phyloP scores from a whole-genome alignment of 2,329 filamentous ascomycete genomes.

The Fusarium floridanum region DNA sequence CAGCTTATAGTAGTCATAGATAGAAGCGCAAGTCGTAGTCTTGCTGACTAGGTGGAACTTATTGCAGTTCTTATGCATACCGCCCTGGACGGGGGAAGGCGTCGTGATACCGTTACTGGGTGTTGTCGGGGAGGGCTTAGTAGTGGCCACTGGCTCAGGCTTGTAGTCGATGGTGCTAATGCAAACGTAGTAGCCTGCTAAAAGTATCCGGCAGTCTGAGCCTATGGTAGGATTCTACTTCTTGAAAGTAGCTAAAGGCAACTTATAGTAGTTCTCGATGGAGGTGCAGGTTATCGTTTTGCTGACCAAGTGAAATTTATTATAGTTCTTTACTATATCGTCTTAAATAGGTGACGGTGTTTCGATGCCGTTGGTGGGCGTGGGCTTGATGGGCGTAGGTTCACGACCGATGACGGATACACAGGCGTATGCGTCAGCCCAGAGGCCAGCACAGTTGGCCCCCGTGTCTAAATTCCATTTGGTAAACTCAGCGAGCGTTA shows the following conservation, averaged over 20 bases:
- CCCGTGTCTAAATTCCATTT: not conserved
- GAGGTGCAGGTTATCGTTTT: not conserved
- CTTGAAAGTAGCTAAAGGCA: slow-evolving; percentile 5
- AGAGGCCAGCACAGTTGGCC: not conserved
- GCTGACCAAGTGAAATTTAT: slow-evolving; percentile 20
- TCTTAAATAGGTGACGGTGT: not conserved
- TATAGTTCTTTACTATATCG: slow-evolving; percentile 27
- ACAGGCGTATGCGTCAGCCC: not conserved
- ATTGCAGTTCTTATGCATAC: slow-evolving; percentile 29
- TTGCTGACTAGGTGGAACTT: slow-evolving; percentile 14
- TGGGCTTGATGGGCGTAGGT: not conserved
- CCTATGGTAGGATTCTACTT: slow-evolving; percentile 24
- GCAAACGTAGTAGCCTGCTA: not conserved
- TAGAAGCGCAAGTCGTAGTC: not conserved
- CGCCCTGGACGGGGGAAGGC: not conserved
- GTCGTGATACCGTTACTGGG: not conserved
- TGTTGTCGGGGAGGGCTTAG: not conserved
- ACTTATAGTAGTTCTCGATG: slow-evolving; percentile 11
- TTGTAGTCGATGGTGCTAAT: not conserved
- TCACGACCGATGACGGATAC: not conserved
- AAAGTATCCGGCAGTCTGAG: not conserved
- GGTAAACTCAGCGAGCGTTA: not conserved
- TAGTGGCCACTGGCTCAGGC: not conserved
- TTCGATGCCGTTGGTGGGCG: not conserved
- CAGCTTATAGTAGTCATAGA: slow-evolving; percentile 24